phyloP scores from a whole-genome alignment of 192 early-diverging fungal genomes.

The Thamnidium elegans region DNA sequence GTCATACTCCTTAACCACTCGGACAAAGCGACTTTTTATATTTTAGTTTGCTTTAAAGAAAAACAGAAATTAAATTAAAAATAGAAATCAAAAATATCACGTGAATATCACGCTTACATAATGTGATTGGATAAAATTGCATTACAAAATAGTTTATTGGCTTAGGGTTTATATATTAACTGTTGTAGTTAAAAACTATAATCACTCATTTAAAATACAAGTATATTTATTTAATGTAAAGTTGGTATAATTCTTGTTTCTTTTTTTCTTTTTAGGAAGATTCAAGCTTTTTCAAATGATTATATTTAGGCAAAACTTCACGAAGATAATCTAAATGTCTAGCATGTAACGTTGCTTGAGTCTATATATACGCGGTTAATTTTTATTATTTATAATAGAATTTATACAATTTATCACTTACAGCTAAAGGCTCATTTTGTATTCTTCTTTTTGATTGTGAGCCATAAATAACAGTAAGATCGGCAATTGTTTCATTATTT shows the following conservation, averaged over 20 bases:
- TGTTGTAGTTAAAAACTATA: no score
- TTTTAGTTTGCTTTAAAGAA: not conserved
- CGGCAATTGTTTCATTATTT: conserved; percentile 52
- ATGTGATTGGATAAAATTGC: no score
- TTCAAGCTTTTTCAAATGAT: conserved; percentile 46
- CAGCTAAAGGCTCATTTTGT: conserved; percentile 28
- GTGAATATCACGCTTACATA: no score
- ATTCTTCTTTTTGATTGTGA: conserved; percentile 46
- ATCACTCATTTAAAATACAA: not conserved
- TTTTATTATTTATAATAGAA: not conserved
- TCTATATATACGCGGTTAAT: conserved; percentile 24
- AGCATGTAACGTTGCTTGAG: conserved; percentile 53
- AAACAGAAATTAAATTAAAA: no score
- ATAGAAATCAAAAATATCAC: no score
- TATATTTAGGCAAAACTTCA: conserved; percentile 59
- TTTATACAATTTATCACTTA: not conserved
- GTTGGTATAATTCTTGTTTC: no score
- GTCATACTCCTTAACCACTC: conserved; percentile 46
- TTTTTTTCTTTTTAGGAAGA: not conserved
- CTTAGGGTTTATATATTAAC: no score
- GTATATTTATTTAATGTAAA: conserved; percentile 6
- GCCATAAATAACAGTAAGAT: conserved; percentile 70
- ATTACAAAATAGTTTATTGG: no score
- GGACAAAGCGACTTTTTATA: conserved; percentile 7
- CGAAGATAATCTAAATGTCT: conserved; percentile 73